phyloP scores from a whole-genome alignment of 352 stramenopile species.

The Pythium biforme region DNA sequence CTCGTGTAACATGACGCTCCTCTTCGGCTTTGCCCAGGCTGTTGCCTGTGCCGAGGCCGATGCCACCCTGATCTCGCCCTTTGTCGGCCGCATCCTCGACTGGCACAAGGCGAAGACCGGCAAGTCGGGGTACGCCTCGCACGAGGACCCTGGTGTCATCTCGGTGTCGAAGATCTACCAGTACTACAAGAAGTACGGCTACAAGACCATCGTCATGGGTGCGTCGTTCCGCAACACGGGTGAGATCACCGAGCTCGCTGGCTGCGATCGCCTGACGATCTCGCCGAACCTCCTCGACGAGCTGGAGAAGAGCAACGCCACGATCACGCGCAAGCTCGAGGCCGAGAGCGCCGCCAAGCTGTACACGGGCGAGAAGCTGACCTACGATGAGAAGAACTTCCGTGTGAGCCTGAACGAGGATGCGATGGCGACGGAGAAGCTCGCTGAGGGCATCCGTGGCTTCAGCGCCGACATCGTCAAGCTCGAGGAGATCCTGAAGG shows the following conservation, averaged over 20 bases:
- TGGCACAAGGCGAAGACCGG: slow-evolving; percentile 95
- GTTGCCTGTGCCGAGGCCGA: slow-evolving; percentile 93
- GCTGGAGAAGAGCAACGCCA: slow-evolving; percentile 72
- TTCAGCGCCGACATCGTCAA: slow-evolving; percentile 98
- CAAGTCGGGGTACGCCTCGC: slow-evolving; percentile 90
- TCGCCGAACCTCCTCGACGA: slow-evolving; percentile 93
- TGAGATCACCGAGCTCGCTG: slow-evolving; percentile 96
- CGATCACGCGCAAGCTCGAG: slow-evolving; percentile 86
- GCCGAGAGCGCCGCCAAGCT: slow-evolving; percentile 58
- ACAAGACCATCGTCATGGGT: slow-evolving; percentile 96
- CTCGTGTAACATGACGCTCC: slow-evolving; percentile 98
- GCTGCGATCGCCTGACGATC: slow-evolving; percentile 98
- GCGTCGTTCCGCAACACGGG: slow-evolving; percentile 95
- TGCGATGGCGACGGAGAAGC: slow-evolving; percentile 96
- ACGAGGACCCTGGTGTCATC: slow-evolving; percentile 97
- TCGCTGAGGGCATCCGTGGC: slow-evolving; percentile 96
- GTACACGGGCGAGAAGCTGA: slow-evolving; percentile 81
- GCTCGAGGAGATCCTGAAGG: slow-evolving; percentile 97
- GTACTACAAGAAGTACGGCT: slow-evolving; percentile 98
- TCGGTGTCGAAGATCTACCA: slow-evolving; percentile 97
- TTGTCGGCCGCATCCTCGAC: slow-evolving; percentile 97
- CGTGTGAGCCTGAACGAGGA: slow-evolving; percentile 98
- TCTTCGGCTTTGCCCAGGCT: slow-evolving; percentile 98
- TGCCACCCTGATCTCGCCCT: slow-evolving; percentile 96
- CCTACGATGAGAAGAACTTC: slow-evolving; percentile 94